These are phyloP conservation scores for Tetrahymena elliotti DNA, from an alignment of 73 alveolate species.

Conservation along the genomic window DNA sequence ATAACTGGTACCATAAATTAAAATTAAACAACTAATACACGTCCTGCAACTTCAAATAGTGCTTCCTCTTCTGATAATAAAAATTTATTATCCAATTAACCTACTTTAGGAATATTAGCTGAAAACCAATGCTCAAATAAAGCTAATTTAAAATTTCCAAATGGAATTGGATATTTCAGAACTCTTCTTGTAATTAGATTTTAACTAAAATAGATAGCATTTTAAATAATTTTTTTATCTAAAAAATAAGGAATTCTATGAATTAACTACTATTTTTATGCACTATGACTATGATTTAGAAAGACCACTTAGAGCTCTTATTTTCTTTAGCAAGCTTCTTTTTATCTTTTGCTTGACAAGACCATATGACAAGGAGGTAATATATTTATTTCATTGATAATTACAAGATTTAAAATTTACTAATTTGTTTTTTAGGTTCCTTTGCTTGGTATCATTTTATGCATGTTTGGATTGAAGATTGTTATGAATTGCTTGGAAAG, in stretches of 20 bases:
- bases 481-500: background rate
- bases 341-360: background rate
- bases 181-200: background rate
- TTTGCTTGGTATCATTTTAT: background rate
- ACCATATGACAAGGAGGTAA: background rate
- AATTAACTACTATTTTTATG: background rate
- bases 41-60: background rate
- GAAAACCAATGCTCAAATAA: background rate
- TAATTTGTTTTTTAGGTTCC: background rate
- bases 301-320: background rate
- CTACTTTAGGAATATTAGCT: background rate
- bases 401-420: background rate
- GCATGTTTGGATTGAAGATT: background rate
- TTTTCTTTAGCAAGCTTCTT: background rate
- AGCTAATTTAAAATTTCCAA: background rate
- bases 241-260: background rate
- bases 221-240: background rate
- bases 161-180: background rate
- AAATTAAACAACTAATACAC: background rate
- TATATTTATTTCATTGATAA: background rate
- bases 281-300: background rate
- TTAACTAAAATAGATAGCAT: background rate
- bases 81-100: background rate
- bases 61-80: background rate
- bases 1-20: background rate